Conservation (phyloP, 176 grass and related monocot species). For the Poa pratensis region DNA sequence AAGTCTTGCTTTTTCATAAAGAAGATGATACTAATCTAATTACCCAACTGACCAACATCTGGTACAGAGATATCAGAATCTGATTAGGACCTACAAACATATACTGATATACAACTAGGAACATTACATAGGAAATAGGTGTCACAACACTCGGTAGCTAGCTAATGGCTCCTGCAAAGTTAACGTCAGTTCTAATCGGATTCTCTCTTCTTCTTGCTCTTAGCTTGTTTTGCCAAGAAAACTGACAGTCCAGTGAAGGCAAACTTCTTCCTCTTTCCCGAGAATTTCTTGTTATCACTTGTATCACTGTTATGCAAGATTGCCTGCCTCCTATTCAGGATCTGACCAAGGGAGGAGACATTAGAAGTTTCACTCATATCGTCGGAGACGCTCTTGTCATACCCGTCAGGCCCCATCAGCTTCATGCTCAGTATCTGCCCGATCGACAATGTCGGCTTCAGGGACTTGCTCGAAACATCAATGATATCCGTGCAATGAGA, state of each 20-base stretch:
- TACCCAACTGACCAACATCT: neutral
- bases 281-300: constrained; percentile 35
- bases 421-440: constrained; percentile 95
- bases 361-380: constrained; percentile 49
- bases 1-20: constrained; percentile 8
- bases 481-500: constrained; percentile 39
- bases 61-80: neutral
- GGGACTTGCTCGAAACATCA: constrained; percentile 29
- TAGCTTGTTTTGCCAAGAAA: constrained; percentile 73
- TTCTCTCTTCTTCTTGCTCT: constrained; percentile 74
- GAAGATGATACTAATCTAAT: neutral
- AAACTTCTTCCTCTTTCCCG: constrained; percentile 80
- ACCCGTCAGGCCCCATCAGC: constrained; percentile 70
- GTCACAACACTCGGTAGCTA: constrained; percentile 22
- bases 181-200: neutral
- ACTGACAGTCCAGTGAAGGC: constrained; percentile 67
- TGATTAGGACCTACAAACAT: neutral
- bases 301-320: constrained; percentile 37
- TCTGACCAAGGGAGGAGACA: constrained; percentile 81
- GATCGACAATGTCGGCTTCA: constrained; percentile 68
- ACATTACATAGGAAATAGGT: neutral
- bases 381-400: constrained; percentile 50
- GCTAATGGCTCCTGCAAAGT: neutral
- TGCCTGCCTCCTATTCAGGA: constrained; percentile 66
- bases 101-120: neutral